Percentiles rank a stretch among this genome's conserved stretches.
Evolutionary conservation across 257 asterid species (phyloP).

Genomic region (Solanum medicagineum): DNA sequence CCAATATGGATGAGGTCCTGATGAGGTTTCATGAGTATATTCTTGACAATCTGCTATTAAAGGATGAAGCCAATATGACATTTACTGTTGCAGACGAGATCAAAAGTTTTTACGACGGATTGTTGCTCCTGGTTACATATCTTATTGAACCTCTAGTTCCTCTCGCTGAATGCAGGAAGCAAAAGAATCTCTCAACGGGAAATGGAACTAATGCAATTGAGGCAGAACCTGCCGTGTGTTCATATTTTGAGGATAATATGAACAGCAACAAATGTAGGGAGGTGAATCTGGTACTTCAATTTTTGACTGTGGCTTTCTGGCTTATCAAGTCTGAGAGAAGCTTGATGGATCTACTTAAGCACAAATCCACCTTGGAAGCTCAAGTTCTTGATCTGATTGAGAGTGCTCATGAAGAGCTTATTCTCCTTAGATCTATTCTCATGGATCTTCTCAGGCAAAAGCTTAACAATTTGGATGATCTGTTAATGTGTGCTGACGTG

Average conservation of each 20-base stretch:
- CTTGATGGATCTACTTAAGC: not conserved
- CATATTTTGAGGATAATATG: not conserved
- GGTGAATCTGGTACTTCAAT: not conserved
- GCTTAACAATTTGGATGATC: not conserved
- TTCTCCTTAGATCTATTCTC: not conserved
- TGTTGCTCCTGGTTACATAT: not conserved
- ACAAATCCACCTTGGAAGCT: not conserved
- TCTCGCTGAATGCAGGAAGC: not conserved
- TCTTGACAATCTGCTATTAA: not conserved
- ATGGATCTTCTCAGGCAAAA: not conserved
- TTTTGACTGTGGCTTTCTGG: not conserved
- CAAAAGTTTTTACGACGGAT: not conserved
- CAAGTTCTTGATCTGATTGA: not conserved
- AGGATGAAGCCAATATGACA: not conserved
- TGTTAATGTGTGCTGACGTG: not conserved
- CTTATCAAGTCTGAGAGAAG: not conserved
- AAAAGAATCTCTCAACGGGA: not conserved
- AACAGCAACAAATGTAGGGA: not conserved
- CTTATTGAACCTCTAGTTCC: not conserved
- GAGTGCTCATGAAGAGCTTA: not conserved
- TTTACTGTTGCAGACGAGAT: not conserved
- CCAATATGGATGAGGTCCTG: not conserved
- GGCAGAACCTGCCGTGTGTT: not conserved
- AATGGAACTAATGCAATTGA: not conserved
- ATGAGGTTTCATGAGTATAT: not conserved